A percentile compares a stretch with the other conserved stretches of the same genome.
Evolutionary conservation across 2,329 filamentous ascomycete genomes (phyloP).

Genomic region (Alternaria dauci): DNA sequence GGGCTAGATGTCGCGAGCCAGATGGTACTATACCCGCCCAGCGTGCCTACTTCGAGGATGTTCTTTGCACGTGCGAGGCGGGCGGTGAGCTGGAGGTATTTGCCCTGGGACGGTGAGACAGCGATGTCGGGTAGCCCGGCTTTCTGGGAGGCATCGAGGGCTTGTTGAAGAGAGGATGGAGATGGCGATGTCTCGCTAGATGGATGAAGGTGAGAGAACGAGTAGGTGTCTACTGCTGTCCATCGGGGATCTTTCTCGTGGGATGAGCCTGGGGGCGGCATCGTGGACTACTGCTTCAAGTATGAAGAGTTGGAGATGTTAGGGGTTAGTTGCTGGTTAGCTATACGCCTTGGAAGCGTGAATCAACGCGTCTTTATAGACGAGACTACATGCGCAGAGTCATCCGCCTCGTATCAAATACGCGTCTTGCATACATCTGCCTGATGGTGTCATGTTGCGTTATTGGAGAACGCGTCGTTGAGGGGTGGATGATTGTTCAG

Average conservation of each 20-base stretch:
- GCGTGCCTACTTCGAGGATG: slow-evolving; percentile 63
- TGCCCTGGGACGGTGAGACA: slow-evolving; percentile 46
- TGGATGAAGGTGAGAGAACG: slow-evolving; percentile 47
- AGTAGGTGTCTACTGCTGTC: slow-evolving; percentile 52
- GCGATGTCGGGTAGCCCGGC: slow-evolving; percentile 47
- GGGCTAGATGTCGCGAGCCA: slow-evolving; percentile 58
- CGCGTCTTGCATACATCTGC: slow-evolving; percentile 5
- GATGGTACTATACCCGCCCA: slow-evolving; percentile 64
- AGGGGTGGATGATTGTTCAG: slow-evolving; percentile 12
- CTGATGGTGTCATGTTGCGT: background rate
- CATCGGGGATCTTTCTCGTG: slow-evolving; percentile 48
- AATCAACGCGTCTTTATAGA: slow-evolving; percentile 14
- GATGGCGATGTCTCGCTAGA: slow-evolving; percentile 32
- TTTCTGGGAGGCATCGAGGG: slow-evolving; percentile 28
- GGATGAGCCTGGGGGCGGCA: slow-evolving; percentile 19
- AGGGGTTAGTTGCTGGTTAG: background rate
- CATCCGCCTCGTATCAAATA: background rate
- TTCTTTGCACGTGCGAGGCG: slow-evolving; percentile 38
- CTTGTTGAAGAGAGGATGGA: slow-evolving; percentile 35
- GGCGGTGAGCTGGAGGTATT: slow-evolving; percentile 46
- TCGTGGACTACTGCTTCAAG: background rate
- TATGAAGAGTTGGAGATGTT: background rate
- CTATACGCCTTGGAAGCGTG: background rate
- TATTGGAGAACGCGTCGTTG: background rate
- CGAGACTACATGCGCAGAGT: background rate